Conservation (phyloP, 2,329 filamentous ascomycete species). For the Verticillium dahliae region DNA sequence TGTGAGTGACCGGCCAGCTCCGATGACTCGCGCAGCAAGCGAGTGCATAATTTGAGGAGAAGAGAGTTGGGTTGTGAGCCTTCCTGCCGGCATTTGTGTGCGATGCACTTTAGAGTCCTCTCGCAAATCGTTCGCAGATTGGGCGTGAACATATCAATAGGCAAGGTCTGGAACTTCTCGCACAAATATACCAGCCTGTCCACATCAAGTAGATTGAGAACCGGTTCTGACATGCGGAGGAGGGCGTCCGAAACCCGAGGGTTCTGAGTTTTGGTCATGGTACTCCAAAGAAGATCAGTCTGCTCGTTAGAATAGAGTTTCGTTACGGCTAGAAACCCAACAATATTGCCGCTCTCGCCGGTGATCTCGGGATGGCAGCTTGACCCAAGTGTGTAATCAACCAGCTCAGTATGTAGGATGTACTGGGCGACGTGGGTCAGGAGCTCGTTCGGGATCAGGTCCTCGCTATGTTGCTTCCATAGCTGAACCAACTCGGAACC, state of each 20-base stretch:
- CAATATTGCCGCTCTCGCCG: conserved; percentile 70
- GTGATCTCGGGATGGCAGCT: conserved; percentile 92
- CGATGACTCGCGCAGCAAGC: conserved; percentile 67
- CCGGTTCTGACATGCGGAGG: conserved; percentile 53
- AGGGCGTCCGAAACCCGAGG: conserved; percentile 78
- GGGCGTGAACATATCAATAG: conserved; percentile 55
- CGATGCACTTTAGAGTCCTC: conserved; percentile 42
- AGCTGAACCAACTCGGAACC: conserved; percentile 61
- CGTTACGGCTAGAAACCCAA: conserved; percentile 81
- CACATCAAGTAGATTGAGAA: conserved; percentile 41
- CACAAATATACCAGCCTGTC: conserved; percentile 58
- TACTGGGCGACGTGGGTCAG: conserved; percentile 64
- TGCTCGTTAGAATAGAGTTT: conserved; percentile 64
- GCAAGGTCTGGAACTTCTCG: conserved; percentile 60
- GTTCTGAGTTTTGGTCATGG: conserved; percentile 75
- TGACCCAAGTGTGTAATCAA: conserved; percentile 82
- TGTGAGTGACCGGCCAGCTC: conserved; percentile 45
- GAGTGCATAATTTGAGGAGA: conserved; percentile 47
- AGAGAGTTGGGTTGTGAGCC: conserved; percentile 7
- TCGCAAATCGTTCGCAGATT: conserved; percentile 58
- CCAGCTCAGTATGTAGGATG: conserved; percentile 62
- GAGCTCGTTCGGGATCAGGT: conserved; percentile 35
- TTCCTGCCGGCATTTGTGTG: conserved; percentile 14
- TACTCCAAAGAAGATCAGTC: conserved; percentile 78
- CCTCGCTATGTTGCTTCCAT: conserved; percentile 50